Percentiles rank a stretch among this genome's conserved stretches.
These are phyloP conservation scores for Acacia pycnantha DNA, from an alignment of 331 rosid genomes.

Conservation along the genomic window DNA sequence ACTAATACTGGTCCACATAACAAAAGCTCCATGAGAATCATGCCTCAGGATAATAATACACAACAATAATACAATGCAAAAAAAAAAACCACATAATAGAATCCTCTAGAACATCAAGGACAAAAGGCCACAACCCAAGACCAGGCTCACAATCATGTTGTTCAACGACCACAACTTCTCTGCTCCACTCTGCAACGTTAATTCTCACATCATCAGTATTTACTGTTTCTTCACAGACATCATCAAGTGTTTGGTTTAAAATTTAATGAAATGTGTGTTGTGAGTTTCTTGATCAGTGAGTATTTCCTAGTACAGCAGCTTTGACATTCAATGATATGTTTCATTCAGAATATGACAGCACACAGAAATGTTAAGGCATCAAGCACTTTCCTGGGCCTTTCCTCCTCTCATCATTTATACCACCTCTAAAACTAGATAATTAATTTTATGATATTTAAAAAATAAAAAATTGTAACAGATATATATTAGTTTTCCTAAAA, in stretches of 20 bases:
- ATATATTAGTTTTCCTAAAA: too few relatives aligned
- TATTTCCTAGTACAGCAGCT: background rate
- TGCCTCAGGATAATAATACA: conserved; percentile 21
- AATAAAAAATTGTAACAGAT: too few relatives aligned
- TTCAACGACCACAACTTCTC: conserved; percentile 52
- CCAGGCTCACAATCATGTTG: conserved; percentile 56
- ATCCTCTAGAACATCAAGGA: conserved; percentile 52
- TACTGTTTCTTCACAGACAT: background rate
- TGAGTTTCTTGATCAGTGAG: background rate
- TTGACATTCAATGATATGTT: background rate
- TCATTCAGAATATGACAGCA: background rate
- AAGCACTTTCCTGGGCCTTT: too few relatives aligned
- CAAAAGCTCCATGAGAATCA: conserved; percentile 24
- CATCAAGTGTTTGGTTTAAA: background rate
- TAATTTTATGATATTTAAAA: too few relatives aligned
- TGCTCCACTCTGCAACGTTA: conserved; percentile 73
- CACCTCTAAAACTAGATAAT: too few relatives aligned
- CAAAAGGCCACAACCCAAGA: conserved; percentile 53
- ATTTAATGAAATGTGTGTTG: background rate
- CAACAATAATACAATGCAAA: conserved; percentile 22
- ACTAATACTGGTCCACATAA: conserved; percentile 13
- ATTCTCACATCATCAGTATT: background rate
- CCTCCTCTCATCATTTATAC: too few relatives aligned
- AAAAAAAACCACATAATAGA: background rate
- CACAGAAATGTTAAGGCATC: background rate